These are phyloP conservation scores for Paramecium octaurelia DNA, from an alignment of 73 alveolate genomes.

Conservation along the genomic window DNA sequence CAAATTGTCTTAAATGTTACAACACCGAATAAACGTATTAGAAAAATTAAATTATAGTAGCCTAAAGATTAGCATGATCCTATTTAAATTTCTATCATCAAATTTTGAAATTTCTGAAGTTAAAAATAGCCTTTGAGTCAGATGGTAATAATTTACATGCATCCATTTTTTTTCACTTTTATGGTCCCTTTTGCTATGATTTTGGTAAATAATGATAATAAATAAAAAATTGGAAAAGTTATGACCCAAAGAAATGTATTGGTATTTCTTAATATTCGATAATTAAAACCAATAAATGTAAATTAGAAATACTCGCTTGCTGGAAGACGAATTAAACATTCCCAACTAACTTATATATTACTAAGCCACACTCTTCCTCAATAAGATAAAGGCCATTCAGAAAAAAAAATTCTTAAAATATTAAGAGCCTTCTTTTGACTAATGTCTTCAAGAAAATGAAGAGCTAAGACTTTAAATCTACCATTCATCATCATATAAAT, in stretches of 20 bases:
- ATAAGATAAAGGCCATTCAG: too few relatives aligned
- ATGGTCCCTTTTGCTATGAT: not conserved
- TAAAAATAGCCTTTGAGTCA: not conserved
- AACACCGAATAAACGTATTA: not conserved
- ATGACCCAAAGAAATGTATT: not conserved
- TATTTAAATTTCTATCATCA: not conserved
- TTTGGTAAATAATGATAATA: too few relatives aligned
- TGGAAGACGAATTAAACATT: too few relatives aligned
- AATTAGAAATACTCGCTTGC: not conserved
- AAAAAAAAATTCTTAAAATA: too few relatives aligned
- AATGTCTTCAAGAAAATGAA: too few relatives aligned
- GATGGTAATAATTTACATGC: not conserved
- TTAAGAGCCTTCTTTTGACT: too few relatives aligned
- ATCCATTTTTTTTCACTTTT: not conserved
- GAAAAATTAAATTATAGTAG: not conserved
- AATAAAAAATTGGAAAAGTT: not conserved
- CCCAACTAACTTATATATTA: too few relatives aligned
- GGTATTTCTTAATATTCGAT: not conserved
- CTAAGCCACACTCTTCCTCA: too few relatives aligned
- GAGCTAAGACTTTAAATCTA: too few relatives aligned
- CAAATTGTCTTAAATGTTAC: not conserved
- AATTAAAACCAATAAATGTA: not conserved
- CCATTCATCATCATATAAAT: too few relatives aligned
- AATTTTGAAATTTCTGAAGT: accelerated
- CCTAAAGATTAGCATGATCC: not conserved